Evolutionary conservation across 192 early-diverging fungal species (phyloP).

Genomic region (Blastocladiella britannica): DNA sequence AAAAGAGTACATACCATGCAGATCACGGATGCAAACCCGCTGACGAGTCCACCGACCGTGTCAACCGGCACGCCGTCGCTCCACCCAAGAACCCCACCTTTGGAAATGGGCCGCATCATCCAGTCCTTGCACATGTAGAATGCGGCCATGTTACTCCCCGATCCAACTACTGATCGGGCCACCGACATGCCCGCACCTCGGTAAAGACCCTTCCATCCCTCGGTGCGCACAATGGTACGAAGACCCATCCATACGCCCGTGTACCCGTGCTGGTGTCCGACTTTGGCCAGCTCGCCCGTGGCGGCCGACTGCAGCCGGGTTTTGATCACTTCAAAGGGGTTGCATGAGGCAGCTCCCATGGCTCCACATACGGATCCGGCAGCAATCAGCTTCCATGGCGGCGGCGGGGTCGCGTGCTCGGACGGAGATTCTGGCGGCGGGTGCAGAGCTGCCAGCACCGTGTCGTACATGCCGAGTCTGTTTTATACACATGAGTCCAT

Average conservation of each 20-base stretch:
- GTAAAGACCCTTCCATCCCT: conserved; percentile 40
- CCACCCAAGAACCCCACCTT: conserved; percentile 30
- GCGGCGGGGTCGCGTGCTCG: conserved; percentile 22
- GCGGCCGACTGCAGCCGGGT: conserved; percentile 42
- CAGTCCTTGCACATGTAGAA: conserved; percentile 48
- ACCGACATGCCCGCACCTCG: conserved; percentile 45
- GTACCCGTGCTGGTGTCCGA: conserved; percentile 46
- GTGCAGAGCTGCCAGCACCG: conserved; percentile 40
- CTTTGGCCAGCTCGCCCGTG: conserved; percentile 26
- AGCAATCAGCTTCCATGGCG: conserved; percentile 55
- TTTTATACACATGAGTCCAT: neutral
- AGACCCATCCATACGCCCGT: conserved; percentile 35
- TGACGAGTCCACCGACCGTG: conserved; percentile 38
- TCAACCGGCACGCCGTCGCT: conserved; percentile 38
- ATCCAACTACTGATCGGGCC: conserved; percentile 39
- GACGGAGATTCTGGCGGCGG: conserved; percentile 16
- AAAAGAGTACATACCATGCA: no score
- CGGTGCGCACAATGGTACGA: conserved; percentile 20
- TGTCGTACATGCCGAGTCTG: conserved; percentile 43
- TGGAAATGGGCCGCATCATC: no score
- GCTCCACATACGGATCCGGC: conserved; percentile 49
- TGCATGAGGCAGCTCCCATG: conserved; percentile 50
- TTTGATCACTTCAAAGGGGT: conserved; percentile 58
- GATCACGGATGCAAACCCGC: conserved; percentile 32
- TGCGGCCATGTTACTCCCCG: conserved; percentile 40